phyloP scores from a whole-genome alignment of 1,284 basidiomycete species.

The Ceratorhiza oryzae-sativae region DNA sequence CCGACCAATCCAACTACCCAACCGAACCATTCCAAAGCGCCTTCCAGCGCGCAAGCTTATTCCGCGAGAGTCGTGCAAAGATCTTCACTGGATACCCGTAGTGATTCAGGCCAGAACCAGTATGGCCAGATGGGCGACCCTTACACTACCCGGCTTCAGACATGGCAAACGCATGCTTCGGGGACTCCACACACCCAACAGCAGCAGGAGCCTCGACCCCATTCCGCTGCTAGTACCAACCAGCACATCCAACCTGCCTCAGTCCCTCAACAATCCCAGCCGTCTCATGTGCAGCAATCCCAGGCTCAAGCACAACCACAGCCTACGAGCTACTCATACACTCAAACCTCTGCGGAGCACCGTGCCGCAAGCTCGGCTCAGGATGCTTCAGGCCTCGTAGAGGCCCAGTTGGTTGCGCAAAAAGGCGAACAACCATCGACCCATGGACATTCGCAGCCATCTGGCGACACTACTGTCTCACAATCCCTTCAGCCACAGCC shows the following conservation, averaged over 20 bases:
- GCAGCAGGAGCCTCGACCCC: neutral
- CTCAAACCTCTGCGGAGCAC: neutral
- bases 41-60: neutral
- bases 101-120: neutral
- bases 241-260: neutral
- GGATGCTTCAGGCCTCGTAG: neutral
- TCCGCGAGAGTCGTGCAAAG: neutral
- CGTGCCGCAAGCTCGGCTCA: neutral
- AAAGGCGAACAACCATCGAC: neutral
- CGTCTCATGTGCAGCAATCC: neutral
- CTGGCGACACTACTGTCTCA: neutral
- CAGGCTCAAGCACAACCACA: neutral
- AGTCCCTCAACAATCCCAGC: neutral
- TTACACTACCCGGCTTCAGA: neutral
- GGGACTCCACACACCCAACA: neutral
- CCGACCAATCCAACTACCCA: neutral
- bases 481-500: neutral
- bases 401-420: neutral
- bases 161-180: neutral
- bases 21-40: neutral
- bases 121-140: neutral
- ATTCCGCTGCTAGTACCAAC: neutral
- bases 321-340: neutral
- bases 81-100: neutral
- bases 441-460: neutral